Evolutionary conservation across 2,329 filamentous ascomycete genomes (phyloP), one percentile per base, ranked within the genome.

Genomic region (Chaetomium sp.): DNA sequence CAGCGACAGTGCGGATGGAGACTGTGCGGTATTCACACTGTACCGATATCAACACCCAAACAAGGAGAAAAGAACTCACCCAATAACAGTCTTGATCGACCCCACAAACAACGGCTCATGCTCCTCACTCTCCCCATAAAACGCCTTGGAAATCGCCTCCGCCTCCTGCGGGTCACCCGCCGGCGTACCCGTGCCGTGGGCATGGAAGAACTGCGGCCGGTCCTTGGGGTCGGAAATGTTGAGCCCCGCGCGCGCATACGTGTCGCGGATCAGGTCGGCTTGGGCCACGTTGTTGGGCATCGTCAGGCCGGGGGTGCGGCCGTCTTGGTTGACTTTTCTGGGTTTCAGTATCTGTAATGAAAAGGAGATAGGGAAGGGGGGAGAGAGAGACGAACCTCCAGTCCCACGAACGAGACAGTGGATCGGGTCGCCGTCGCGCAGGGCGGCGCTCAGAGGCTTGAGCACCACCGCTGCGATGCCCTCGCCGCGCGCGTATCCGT

Each of bases 401-500:
- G 71, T 74, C 8, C 70, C 72, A 0, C 74, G 70, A 47, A 80
- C 72, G n/a, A 79, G 58, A 14, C 66, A 70, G 7, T 70, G 63
- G 44, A 78, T 74, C 0, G 54, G 35, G 35, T 73, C 68, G 0
- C 75, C 74, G n/a, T 52, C 50, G 1, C 6, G 7, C 9, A 82
- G 53, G 0, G 80, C 80, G 36, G 69, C 68, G 6, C 70, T 69
- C 4, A 72, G 63, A 1, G 60, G 69, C 64, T 82, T 82, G 1
- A 82, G 55, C 0, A 80, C 56, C 0, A 82, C 40, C 2, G 72
- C 69, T 0, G 69, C 74, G 12, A 76, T 61, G 2, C 78, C 79
- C 57, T 82, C 79, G 1, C 78, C 79, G 11, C 79, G 70, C 1
- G 70, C 77, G 59, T 81, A 83, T 0, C 80, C 80, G 52, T 78